Percentiles rank a stretch among this genome's conserved stretches.
phyloP scores from a whole-genome alignment of 2,329 filamentous ascomycete species.

The Aureobasidium lini region DNA sequence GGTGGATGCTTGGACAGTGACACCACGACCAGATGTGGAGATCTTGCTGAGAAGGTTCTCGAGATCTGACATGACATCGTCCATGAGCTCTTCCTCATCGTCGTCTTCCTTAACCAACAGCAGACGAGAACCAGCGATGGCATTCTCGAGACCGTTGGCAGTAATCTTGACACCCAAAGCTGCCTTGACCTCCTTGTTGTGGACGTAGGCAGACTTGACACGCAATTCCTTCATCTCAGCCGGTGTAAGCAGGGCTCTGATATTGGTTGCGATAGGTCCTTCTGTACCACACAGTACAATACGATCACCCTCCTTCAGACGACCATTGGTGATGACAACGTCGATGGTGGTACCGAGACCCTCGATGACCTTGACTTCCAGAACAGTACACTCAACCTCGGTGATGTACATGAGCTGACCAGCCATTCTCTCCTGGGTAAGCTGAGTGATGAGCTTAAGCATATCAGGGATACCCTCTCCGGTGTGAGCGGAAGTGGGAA shows the following conservation, averaged over 20 bases:
- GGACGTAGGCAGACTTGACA: conserved; percentile 91
- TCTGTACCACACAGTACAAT: conserved; percentile 96
- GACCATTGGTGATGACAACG: conserved; percentile 92
- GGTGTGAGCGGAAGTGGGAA: conserved; percentile 96
- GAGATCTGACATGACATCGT: conserved; percentile 93
- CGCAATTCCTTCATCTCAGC: conserved; percentile 89
- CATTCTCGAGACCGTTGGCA: conserved; percentile 87
- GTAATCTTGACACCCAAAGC: conserved; percentile 98
- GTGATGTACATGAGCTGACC: conserved; percentile 96
- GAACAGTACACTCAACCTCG: conserved; percentile 93
- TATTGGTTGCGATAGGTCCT: conserved; percentile 89
- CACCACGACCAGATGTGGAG: conserved; percentile 85
- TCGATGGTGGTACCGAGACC: conserved; percentile 98
- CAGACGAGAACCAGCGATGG: conserved; percentile 91
- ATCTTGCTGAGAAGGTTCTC: conserved; percentile 86
- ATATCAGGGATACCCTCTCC: conserved; percentile 98
- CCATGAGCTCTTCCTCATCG: conserved; percentile 83
- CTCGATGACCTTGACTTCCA: conserved; percentile 98
- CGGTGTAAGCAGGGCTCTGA: conserved; percentile 87
- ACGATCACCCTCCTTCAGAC: conserved; percentile 85
- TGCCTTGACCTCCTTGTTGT: conserved; percentile 99
- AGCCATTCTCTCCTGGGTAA: conserved; percentile 97
- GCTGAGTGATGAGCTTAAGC: conserved; percentile 85
- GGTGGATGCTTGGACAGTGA: conserved; percentile 94
- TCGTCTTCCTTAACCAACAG: conserved; percentile 92